Evolutionary conservation across 2,329 filamentous ascomycete genomes (phyloP).

Genomic region (Sporothrix variecibatus): DNA sequence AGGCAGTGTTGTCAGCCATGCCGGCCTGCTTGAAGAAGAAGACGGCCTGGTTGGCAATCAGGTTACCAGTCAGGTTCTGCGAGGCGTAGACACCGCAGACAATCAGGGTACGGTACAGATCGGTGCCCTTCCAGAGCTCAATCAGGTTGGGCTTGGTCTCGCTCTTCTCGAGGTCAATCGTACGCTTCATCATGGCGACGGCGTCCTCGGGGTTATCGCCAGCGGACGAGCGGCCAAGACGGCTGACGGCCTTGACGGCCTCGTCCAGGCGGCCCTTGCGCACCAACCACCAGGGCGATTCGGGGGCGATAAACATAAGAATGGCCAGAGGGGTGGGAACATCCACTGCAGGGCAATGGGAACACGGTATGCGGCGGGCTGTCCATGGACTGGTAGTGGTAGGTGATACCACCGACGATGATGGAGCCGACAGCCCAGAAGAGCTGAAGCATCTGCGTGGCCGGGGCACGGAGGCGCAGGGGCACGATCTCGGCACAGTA

Average conservation of each 20-base stretch:
- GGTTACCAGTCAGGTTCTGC: slow-evolving; percentile 63
- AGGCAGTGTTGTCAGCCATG: slow-evolving; percentile 55
- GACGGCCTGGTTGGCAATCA: slow-evolving; percentile 64
- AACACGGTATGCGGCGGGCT: slow-evolving; percentile 48
- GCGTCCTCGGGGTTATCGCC: slow-evolving; percentile 31
- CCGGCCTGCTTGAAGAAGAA: slow-evolving; percentile 66
- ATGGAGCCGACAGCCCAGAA: slow-evolving; percentile 65
- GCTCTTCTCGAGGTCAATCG: slow-evolving; percentile 55
- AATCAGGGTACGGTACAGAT: slow-evolving; percentile 56
- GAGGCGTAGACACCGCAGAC: slow-evolving; percentile 59
- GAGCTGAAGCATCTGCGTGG: slow-evolving; percentile 66
- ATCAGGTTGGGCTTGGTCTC: slow-evolving; percentile 49
- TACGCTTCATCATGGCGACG: slow-evolving; percentile 62
- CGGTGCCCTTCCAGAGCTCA: slow-evolving; percentile 58
- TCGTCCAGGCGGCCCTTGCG: slow-evolving; percentile 50
- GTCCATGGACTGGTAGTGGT: slow-evolving; percentile 48
- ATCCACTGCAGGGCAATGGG: slow-evolving; percentile 61
- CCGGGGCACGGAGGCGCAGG: slow-evolving; percentile 56
- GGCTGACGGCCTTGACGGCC: slow-evolving; percentile 49
- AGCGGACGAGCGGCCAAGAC: slow-evolving; percentile 51
- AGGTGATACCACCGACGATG: slow-evolving; percentile 60
- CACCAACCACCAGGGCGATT: slow-evolving; percentile 59
- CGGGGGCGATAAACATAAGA: slow-evolving; percentile 53
- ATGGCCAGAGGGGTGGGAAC: slow-evolving; percentile 56
- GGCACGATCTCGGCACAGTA: slow-evolving; percentile 65